Evolutionary conservation across 805 yeast genomes (phyloP).

Genomic region (Sugiyamaella floridensis): DNA sequence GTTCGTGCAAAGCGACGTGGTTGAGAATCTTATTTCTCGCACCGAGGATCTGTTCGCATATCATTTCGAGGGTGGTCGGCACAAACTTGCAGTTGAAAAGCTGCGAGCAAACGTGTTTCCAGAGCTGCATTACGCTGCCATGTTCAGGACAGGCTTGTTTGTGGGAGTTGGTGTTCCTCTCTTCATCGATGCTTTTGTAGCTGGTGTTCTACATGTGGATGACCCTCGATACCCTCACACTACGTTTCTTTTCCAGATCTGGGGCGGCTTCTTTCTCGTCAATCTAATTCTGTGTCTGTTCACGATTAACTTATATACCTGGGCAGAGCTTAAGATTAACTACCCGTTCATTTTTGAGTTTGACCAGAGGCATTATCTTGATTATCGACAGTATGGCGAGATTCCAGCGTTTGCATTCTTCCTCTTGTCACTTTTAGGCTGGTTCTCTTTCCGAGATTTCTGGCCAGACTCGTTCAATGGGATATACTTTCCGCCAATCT

Average conservation of each 20-base stretch:
- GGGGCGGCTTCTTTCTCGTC: slow-evolving; percentile 83
- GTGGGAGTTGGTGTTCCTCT: slow-evolving; percentile 70
- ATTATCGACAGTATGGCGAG: slow-evolving; percentile 58
- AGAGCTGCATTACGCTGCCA: slow-evolving; percentile 33
- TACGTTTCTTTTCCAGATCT: slow-evolving; percentile 63
- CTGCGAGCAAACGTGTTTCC: slow-evolving; percentile 44
- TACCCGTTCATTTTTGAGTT: slow-evolving; percentile 91
- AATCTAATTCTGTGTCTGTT: slow-evolving; percentile 56
- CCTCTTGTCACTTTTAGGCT: slow-evolving; percentile 52
- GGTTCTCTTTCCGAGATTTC: slow-evolving; percentile 69
- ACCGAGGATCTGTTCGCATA: slow-evolving; percentile 63
- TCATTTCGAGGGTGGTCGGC: slow-evolving; percentile 62
- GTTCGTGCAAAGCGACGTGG: slow-evolving; percentile 54
- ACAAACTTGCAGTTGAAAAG: slow-evolving; percentile 66
- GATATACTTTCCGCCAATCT: slow-evolving; percentile 74
- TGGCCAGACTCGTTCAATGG: slow-evolving; percentile 58
- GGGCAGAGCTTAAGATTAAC: slow-evolving; percentile 72
- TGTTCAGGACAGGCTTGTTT: slow-evolving; percentile 57
- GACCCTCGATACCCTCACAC: slow-evolving; percentile 47
- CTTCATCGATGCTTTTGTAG: slow-evolving; percentile 48
- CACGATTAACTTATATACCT: slow-evolving; percentile 61
- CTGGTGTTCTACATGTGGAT: slow-evolving; percentile 41
- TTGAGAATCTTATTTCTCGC: slow-evolving; percentile 56
- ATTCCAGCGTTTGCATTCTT: slow-evolving; percentile 56
- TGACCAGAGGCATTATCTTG: slow-evolving; percentile 57